Percentiles rank a stretch among this genome's conserved stretches.
Conservation (phyloP, 2,329 filamentous ascomycete species). For the Verticillium longisporum region DNA sequence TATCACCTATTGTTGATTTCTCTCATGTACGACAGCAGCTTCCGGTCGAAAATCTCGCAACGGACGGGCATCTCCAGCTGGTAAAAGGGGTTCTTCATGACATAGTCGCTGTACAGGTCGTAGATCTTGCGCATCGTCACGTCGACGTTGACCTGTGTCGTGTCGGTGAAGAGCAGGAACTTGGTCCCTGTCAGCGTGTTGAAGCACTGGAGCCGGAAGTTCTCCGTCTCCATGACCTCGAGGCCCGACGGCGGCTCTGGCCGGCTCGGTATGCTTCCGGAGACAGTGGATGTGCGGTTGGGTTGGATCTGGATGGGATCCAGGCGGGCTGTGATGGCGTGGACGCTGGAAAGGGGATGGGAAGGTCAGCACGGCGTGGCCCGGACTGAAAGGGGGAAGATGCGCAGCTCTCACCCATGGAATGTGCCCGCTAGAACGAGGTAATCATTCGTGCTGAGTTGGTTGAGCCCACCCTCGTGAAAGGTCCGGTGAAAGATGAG, state of each 20-base stretch:
- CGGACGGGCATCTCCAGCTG: conserved; percentile 95
- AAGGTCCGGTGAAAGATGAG: conserved; percentile 96
- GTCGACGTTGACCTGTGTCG: conserved; percentile 80
- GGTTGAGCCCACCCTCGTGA: conserved; percentile 74
- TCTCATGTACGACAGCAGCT: conserved; percentile 73
- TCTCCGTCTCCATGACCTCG: conserved; percentile 87
- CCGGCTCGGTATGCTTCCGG: conserved; percentile 32
- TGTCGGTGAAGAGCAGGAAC: conserved; percentile 92
- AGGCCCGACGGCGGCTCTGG: conserved; percentile 68
- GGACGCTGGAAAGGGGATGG: conserved; percentile 34
- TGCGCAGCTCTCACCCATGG: conserved; percentile 62
- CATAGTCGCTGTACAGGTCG: conserved; percentile 91
- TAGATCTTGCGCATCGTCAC: conserved; percentile 79
- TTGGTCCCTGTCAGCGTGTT: conserved; percentile 91
- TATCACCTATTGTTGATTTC: conserved; percentile 54
- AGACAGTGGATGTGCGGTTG: conserved; percentile 24
- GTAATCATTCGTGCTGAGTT: conserved; percentile 91
- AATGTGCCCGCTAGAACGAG: conserved; percentile 96
- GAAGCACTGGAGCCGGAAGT: conserved; percentile 94
- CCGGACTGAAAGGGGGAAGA: conserved; percentile 17
- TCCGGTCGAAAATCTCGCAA: conserved; percentile 91
- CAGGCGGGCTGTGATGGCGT: conserved; percentile 61
- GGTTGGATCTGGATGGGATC: conserved; percentile 43
- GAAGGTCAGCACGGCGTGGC: background rate
- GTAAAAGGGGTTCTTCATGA: conserved; percentile 99